Evolutionary conservation across 805 yeast species (phyloP).

Genomic region (Candida patagonica): DNA sequence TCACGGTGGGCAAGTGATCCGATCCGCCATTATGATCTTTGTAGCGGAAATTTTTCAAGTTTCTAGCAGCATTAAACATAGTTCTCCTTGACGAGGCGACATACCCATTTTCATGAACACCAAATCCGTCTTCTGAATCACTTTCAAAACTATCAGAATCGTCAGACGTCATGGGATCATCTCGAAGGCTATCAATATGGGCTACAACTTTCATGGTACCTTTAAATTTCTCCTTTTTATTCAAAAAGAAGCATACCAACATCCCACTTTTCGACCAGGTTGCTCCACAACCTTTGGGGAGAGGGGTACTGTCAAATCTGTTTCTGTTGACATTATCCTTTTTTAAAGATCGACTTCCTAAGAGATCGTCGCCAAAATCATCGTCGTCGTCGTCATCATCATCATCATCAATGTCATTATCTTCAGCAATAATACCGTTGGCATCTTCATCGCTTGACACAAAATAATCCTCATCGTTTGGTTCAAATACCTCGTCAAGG

Average conservation of each 20-base stretch:
- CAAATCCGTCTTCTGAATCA: constrained; percentile 10
- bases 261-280: constrained; percentile 74
- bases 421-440: background rate
- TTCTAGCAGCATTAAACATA: constrained; percentile 1
- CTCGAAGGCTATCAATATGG: background rate
- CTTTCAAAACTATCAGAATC: constrained; percentile 7
- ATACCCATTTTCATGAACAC: background rate
- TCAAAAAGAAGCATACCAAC: constrained; percentile 72
- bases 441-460: constrained; percentile 7
- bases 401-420: constrained; percentile 14
- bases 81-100: background rate
- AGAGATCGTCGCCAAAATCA: constrained; percentile 24
- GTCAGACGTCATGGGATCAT: background rate
- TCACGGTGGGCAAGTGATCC: constrained; percentile 8
- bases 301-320: constrained; percentile 72
- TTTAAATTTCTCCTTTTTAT: constrained; percentile 29
- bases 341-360: background rate
- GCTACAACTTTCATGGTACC: constrained; percentile 1
- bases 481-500: constrained; percentile 23
- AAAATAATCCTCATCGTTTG: constrained; percentile 2
- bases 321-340: constrained; percentile 21
- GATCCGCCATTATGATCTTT: background rate
- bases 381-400: constrained; percentile 29
- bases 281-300: constrained; percentile 92
- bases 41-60: background rate